Conservation (phyloP, 768 basidiomycete species). For the Collybia mongolica region DNA sequence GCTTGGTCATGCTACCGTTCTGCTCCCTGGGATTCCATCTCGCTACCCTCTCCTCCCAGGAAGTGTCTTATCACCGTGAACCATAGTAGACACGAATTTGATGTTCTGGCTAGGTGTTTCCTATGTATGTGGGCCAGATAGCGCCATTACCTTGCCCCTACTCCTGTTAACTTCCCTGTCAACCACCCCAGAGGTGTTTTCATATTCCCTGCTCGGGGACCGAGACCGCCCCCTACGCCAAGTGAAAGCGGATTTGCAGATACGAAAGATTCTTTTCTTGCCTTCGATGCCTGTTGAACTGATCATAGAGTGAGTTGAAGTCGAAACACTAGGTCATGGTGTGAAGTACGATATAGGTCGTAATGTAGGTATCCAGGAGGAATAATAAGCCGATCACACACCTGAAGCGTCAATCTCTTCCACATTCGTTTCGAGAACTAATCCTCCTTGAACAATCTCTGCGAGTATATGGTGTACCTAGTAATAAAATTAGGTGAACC, state of each 20-base stretch:
- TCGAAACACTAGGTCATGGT: too few species aligned
- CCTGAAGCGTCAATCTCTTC: slow-evolving; percentile 78
- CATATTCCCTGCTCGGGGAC: slow-evolving; percentile 55
- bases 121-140: background rate
- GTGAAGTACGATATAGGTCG: background rate
- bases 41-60: too few species aligned
- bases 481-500: slow-evolving; percentile 1
- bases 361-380: too few species aligned
- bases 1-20: too few species aligned
- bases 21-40: too few species aligned
- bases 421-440: slow-evolving; percentile 94
- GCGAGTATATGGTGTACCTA: slow-evolving; percentile 93
- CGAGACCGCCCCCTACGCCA: slow-evolving; percentile 58
- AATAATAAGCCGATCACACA: slow-evolving; percentile 28
- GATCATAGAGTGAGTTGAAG: slow-evolving; percentile 10
- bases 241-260: slow-evolving; percentile 84
- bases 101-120: too few species aligned
- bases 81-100: too few species aligned
- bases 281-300: slow-evolving; percentile 72
- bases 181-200: slow-evolving; percentile 81
- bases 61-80: too few species aligned
- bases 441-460: slow-evolving; percentile 96
- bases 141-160: slow-evolving; percentile 42
- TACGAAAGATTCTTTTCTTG: slow-evolving; percentile 74
- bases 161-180: slow-evolving; percentile 70